These are phyloP conservation scores for Xylaria sp. DNA, from an alignment of 2,329 filamentous ascomycete species.

Conservation along the genomic window DNA sequence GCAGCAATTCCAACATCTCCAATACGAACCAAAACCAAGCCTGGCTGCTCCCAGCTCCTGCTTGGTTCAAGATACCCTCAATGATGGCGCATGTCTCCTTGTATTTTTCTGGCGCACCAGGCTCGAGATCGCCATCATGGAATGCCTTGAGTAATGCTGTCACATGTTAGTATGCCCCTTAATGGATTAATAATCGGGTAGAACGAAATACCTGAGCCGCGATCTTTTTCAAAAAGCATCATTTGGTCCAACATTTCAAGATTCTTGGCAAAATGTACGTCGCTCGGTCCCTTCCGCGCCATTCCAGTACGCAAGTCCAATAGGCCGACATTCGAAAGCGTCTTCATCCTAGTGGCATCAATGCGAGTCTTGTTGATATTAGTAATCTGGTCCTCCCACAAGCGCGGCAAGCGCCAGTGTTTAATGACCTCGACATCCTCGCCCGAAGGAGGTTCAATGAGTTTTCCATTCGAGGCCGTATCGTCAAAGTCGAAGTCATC, in stretches of 20 bases:
- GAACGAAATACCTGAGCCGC: conserved; percentile 28
- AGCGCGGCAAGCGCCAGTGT: conserved; percentile 29
- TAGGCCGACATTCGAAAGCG: conserved; percentile 29
- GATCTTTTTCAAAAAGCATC: conserved; percentile 34
- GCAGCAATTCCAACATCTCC: conserved; percentile 38
- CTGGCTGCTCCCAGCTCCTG: conserved; percentile 18
- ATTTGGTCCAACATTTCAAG: conserved; percentile 22
- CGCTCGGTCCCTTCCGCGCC: neutral
- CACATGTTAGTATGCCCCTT: neutral
- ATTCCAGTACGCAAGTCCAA: conserved; percentile 5
- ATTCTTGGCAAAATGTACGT: conserved; percentile 13
- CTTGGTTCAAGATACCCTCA: conserved; percentile 37
- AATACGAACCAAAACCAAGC: conserved; percentile 40
- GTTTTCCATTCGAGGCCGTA: neutral
- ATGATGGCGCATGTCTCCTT: conserved; percentile 46
- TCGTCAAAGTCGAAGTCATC: neutral
- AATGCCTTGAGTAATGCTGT: conserved; percentile 50
- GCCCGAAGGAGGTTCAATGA: neutral
- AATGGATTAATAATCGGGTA: neutral
- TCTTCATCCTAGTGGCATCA: conserved; percentile 20
- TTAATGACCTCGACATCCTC: conserved; percentile 19
- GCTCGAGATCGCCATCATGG: conserved; percentile 51
- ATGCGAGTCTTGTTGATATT: conserved; percentile 22
- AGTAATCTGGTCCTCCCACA: conserved; percentile 31
- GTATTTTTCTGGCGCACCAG: conserved; percentile 46